These are phyloP conservation scores for Begonia peltatifolia DNA, from an alignment of 306 rosid genomes.

Conservation along the genomic window DNA sequence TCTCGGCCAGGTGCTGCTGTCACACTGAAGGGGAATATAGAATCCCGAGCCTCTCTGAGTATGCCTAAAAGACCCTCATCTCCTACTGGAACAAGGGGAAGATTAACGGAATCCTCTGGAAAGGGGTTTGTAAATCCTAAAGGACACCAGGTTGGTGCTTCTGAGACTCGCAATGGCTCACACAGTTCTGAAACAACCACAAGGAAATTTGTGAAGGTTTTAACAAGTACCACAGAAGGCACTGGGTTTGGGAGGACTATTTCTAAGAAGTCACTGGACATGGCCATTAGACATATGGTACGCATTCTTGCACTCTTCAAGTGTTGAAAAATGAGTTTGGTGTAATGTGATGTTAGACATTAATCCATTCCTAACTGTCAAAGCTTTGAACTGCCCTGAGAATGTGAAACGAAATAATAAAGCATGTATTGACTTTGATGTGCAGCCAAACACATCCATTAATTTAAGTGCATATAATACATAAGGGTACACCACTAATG, in stretches of 20 bases:
- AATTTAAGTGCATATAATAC: too few species aligned
- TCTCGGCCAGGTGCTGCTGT: slow-evolving; percentile 52
- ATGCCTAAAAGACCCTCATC: slow-evolving; percentile 62
- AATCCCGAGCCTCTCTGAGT: slow-evolving; percentile 27
- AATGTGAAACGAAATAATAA: too few species aligned
- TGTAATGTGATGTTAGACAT: too few species aligned
- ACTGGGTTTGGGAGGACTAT: slow-evolving; percentile 87
- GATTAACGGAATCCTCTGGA: slow-evolving; percentile 47
- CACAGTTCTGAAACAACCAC: slow-evolving; percentile 41
- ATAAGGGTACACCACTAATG: too few species aligned
- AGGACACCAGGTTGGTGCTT: slow-evolving; percentile 43
- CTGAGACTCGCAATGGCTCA: slow-evolving; percentile 43
- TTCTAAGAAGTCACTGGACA: slow-evolving; percentile 93
- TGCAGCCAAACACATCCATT: too few species aligned
- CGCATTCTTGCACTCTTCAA: slow-evolving; percentile 9
- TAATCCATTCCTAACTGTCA: too few species aligned
- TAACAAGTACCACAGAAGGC: slow-evolving; percentile 48
- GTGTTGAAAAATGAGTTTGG: neutral
- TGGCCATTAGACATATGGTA: slow-evolving; percentile 97
- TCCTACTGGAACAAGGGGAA: slow-evolving; percentile 67
- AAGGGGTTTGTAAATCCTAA: slow-evolving; percentile 48
- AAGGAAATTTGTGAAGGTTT: slow-evolving; percentile 55
- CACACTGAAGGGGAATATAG: slow-evolving; percentile 45
- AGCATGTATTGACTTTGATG: too few species aligned
- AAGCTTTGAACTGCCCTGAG: too few species aligned